Base-by-base conservation (phyloP, 768 basidiomycete species). In the Saitozyma podzolica region DNA sequence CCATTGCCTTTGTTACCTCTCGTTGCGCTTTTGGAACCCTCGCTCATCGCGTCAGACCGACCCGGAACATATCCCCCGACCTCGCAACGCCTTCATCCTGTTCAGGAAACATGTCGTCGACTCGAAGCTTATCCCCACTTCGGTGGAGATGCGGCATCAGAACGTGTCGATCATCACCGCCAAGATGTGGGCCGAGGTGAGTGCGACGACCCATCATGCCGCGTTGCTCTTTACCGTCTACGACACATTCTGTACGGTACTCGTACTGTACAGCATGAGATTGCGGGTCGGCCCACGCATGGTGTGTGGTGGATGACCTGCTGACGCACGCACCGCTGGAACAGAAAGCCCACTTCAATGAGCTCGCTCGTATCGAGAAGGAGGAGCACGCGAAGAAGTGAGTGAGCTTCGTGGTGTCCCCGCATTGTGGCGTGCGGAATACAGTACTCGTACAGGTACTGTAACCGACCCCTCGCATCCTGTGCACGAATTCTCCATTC, bases 11-110 rank as follows among this genome's bases (percentile, higher is more conserved):
- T 37, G 10, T 49, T 20, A 3, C 11, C 14, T 50, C 40, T 4
- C 40, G 14, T 54, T 54, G 14, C 19, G 52, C 13, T 29, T 19
- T 41, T 17, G 41, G 50, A n/a, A 4, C 17, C 14, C 9, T n/a
- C 6, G 42, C 45, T 58, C 50, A 55, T 9, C 17, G 50, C 16
- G n/a, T 16, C 41, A 75, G 71, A 71, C 70, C 63, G 60, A 61
- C 19, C 63, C 74, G 53, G 71, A 83, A 48, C 89, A 89, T 72
- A 84, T 89, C 45, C 86, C 87, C 16, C 85, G 89, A 37, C 88
- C 89, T 0, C 82, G 86, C 14, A 90, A 90, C 76, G 86, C 89
- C 0, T 91, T 91, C 79, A 89, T 91, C 66, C 84, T 90, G 64
- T 91, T 89, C 74, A 84, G 89, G 48, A 88, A 85, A 73, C 85